Evolutionary conservation across 106 monocot species (phyloP).

Genomic region (Gastrodia elata): DNA sequence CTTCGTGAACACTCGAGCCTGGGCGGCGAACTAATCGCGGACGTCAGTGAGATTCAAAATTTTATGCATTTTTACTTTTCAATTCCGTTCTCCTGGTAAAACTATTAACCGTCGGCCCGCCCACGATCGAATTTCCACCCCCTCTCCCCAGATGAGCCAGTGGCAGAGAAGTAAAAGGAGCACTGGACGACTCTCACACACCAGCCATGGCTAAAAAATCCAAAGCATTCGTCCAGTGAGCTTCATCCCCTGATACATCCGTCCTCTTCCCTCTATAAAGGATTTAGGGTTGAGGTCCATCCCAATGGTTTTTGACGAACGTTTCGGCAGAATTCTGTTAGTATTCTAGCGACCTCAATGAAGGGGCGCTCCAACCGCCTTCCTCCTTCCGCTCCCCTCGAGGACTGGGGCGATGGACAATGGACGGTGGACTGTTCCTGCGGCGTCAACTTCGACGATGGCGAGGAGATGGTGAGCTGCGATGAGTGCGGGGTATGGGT

Average conservation of each 20-base stretch:
- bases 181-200: background rate
- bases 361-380: constrained; percentile 58
- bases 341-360: constrained; percentile 17
- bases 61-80: background rate
- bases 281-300: background rate
- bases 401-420: constrained; percentile 81
- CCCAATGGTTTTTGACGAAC: background rate
- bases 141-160: background rate
- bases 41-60: background rate
- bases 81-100: constrained; percentile 6
- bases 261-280: background rate
- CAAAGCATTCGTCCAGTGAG: background rate
- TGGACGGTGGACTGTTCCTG: constrained; percentile 99
- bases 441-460: constrained; percentile 94
- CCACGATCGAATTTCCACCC: background rate
- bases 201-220: background rate
- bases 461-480: constrained; percentile 99
- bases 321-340: background rate
- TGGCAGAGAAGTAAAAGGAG: background rate
- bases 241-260: background rate
- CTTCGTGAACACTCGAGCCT: background rate
- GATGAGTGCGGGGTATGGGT: constrained; percentile 98
- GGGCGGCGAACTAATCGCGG: background rate
- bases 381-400: constrained; percentile 26
- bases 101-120: background rate